Evolutionary conservation across 768 basidiomycete genomes (phyloP).

Genomic region (Naematelia encephala): DNA sequence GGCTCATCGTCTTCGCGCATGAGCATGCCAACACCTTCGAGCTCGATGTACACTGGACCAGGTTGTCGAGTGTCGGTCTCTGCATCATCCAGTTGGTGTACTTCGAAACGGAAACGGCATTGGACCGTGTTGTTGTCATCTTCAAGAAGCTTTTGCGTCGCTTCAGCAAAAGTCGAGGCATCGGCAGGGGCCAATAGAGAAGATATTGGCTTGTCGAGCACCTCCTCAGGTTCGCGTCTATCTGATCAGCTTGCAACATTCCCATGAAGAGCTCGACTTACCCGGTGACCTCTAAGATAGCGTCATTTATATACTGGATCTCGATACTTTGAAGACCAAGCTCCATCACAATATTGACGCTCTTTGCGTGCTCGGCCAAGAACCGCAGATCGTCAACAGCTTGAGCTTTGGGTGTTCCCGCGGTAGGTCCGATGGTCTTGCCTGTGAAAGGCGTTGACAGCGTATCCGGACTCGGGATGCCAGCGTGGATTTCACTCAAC

Average conservation of each 20-base stretch:
- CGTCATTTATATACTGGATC: constrained; percentile 92
- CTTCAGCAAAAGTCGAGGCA: constrained; percentile 77
- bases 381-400: constrained; percentile 82
- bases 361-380: constrained; percentile 91
- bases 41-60: constrained; percentile 61
- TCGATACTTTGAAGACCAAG: constrained; percentile 89
- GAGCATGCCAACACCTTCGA: constrained; percentile 98
- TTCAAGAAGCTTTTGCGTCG: constrained; percentile 75
- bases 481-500: constrained; percentile 20
- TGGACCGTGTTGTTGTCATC: constrained; percentile 95
- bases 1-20: constrained; percentile 88
- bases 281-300: constrained; percentile 81
- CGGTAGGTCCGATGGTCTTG: constrained; percentile 8
- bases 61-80: constrained; percentile 42
- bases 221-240: constrained; percentile 77
- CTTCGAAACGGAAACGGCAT: constrained; percentile 78
- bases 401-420: constrained; percentile 58
- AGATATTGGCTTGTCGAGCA: constrained; percentile 76
- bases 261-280: constrained; percentile 22
- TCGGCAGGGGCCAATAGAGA: constrained; percentile 74
- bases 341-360: constrained; percentile 93
- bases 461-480: constrained; percentile 21
- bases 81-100: constrained; percentile 61
- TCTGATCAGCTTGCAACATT: constrained; percentile 8
- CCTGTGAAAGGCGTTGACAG: constrained; percentile 10